phyloP scores from a whole-genome alignment of 78 protist genomes.

The Parvularia atlantis region DNA sequence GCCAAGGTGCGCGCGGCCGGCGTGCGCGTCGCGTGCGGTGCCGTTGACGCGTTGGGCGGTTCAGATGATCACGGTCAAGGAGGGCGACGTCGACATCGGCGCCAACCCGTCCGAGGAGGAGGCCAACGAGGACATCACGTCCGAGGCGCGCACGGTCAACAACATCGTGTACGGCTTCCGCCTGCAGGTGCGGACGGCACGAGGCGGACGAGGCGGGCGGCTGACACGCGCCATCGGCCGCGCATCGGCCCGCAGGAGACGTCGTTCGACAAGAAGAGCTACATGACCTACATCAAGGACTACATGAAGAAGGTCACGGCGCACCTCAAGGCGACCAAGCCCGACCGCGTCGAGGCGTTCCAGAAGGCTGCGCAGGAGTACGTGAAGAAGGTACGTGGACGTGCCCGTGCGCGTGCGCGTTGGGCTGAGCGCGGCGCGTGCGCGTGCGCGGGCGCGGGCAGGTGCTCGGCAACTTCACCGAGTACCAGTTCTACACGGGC shows the following conservation, averaged over 20 bases:
- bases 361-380: too few species aligned
- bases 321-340: neutral
- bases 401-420: too few species aligned
- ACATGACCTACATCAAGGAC: constrained; percentile 4
- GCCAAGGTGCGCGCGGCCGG: neutral
- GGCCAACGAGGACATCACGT: neutral
- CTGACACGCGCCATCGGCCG: too few species aligned
- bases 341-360: too few species aligned
- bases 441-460: too few species aligned
- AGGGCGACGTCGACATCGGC: neutral
- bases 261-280: constrained; percentile 2
- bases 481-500: too few species aligned
- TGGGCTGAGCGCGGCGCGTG: too few species aligned
- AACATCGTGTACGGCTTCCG: neutral
- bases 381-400: too few species aligned
- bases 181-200: too few species aligned
- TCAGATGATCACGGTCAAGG: neutral
- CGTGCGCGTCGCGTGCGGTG: neutral
- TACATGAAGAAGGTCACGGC: neutral
- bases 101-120: neutral
- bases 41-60: neutral
- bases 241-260: neutral
- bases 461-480: too few species aligned
- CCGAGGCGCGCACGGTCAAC: neutral
- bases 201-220: too few species aligned